These are phyloP conservation scores for Fennellomyces sp. DNA, from an alignment of 371 early-diverging fungal species.

Conservation along the genomic window DNA sequence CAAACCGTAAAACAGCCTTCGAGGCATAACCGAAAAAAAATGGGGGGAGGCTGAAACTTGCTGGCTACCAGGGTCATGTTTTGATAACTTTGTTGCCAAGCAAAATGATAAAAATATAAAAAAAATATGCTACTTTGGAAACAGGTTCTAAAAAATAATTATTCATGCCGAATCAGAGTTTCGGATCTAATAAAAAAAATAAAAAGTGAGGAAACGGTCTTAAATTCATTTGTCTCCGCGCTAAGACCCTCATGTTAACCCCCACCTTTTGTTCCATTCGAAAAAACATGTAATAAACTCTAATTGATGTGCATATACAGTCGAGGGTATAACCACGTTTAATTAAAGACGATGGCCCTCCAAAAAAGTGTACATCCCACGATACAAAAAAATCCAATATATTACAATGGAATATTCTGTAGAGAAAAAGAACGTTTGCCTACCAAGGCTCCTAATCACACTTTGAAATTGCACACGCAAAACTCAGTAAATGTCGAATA, in stretches of 20 bases:
- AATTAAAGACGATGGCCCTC: neutral
- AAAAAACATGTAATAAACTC: neutral
- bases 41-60: neutral
- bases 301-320: neutral
- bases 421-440: too few relatives aligned
- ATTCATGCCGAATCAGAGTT: neutral
- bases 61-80: neutral
- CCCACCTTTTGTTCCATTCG: too few relatives aligned
- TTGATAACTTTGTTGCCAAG: too few relatives aligned
- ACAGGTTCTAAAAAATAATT: too few relatives aligned
- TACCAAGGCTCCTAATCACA: too few relatives aligned
- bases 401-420: slow-evolving; percentile 1
- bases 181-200: too few relatives aligned
- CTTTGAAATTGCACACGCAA: slow-evolving; percentile 45
- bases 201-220: too few relatives aligned
- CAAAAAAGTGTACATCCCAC: neutral
- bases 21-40: neutral
- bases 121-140: too few relatives aligned
- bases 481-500: slow-evolving; percentile 38
- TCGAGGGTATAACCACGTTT: neutral
- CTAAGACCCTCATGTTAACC: too few relatives aligned
- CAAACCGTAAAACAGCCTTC: neutral
- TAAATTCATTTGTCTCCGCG: neutral
- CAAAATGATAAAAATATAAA: too few relatives aligned
- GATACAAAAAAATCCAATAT: neutral